Evolutionary conservation across 345 rosid species (phyloP), one percentile per base, ranked within the genome.

Genomic region (Combretum micranthum): DNA sequence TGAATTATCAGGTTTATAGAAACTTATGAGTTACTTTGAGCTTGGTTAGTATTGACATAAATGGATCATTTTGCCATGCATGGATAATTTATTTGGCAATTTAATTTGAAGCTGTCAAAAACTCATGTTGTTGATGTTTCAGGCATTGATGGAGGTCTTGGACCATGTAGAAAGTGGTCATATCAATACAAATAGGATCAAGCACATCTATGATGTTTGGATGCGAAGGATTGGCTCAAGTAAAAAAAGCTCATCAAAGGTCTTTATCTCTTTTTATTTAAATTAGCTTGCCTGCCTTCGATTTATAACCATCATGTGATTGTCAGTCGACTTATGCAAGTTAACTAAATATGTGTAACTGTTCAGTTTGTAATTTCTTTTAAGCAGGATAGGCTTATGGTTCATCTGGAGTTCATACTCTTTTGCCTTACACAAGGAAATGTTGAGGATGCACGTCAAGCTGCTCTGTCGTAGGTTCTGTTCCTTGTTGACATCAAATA

Each of bases 391-490:
- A 69, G 62, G 53, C 67, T 77, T 62, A 55, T 62, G 65, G 81
- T 92, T 69, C 78, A 80, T 65, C 69, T 80, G 75, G 93, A 88
- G 79, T 82, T 74, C 56, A 80, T 88, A 50, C 69, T 83, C 53
- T 82, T 75, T 64, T 72, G 67, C 53, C 66, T 88, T 66, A 57
- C 59, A 20, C 69, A 51, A 61, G 89, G 82, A 49, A 48, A 75
- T 69, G 67, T 72, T 18, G 72, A 56, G n/a, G 85, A 67, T 44
- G 93, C 88, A n/a, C 66, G 75, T 55, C 71, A 60, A 45, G 75
- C 75, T 78, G 77, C 74, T 46, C 39, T 69, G 46, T 72, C 84
- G 97, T 88, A 84, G 7, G 13, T 59, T 53, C 47, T 58, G 21
- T 26, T 42, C 44, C 50, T 52, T 11, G 15, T 46, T 2, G 45